Conservation (phyloP, 1,139 yeast genomes). For the Debaryomyces nepalensis region DNA sequence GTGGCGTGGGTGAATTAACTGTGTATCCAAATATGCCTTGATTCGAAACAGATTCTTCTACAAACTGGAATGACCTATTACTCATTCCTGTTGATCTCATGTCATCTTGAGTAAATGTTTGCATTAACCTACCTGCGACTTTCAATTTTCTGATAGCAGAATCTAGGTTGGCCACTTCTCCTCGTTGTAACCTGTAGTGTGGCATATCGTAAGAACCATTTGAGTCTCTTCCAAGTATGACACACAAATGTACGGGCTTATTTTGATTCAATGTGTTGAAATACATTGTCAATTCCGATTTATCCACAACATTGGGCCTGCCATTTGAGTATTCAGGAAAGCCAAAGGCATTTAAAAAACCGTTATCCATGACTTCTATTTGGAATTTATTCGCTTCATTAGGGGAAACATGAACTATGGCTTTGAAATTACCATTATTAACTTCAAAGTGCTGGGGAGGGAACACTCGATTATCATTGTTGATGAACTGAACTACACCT, state of each 20-base stretch:
- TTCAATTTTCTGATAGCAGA: constrained; percentile 79
- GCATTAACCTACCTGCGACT: constrained; percentile 88
- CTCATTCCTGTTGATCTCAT: constrained; percentile 83
- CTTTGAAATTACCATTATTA: constrained; percentile 71
- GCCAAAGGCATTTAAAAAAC: constrained; percentile 34
- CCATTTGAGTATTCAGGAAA: constrained; percentile 28
- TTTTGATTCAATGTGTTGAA: constrained; percentile 67
- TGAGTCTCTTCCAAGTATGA: constrained; percentile 80
- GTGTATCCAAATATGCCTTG: constrained; percentile 45
- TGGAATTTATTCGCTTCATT: constrained; percentile 56
- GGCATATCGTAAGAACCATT: constrained; percentile 77
- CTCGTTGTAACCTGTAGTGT: constrained; percentile 47
- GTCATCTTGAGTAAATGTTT: constrained; percentile 91
- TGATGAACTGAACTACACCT: constrained; percentile 40
- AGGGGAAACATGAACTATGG: constrained; percentile 69
- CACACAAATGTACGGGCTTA: constrained; percentile 81
- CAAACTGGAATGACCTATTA: constrained; percentile 76
- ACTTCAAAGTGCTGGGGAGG: constrained; percentile 79
- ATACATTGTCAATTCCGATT: constrained; percentile 36
- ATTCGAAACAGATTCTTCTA: constrained; percentile 56
- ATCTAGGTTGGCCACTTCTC: constrained; percentile 72
- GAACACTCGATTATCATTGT: constrained; percentile 52
- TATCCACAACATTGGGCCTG: constrained; percentile 29
- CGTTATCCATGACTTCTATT: constrained; percentile 31
- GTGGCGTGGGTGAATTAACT: constrained; percentile 40